phyloP scores from a whole-genome alignment of 1,139 yeast species.

The Pichia sp. region DNA sequence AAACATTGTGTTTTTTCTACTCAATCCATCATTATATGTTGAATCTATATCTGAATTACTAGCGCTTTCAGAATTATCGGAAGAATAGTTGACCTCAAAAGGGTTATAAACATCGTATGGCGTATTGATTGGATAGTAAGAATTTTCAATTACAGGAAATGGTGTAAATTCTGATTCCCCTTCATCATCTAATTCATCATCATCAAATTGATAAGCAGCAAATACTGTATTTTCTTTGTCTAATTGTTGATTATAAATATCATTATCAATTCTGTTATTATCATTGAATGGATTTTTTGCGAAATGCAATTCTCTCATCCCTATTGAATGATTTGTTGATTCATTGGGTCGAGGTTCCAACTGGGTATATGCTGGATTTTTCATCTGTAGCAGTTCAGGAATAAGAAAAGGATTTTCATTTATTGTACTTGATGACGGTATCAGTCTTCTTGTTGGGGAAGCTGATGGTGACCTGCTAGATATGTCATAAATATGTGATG shows the following conservation, averaged over 20 bases:
- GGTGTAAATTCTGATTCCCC: slow-evolving; percentile 23
- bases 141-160: slow-evolving; percentile 26
- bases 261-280: background rate
- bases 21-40: background rate
- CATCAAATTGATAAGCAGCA: slow-evolving; percentile 23
- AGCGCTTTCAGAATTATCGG: slow-evolving; percentile 11
- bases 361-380: background rate
- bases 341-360: background rate
- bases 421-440: background rate
- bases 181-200: slow-evolving; percentile 18
- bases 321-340: too few species aligned
- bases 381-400: background rate
- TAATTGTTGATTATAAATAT: background rate
- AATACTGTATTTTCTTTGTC: slow-evolving; percentile 13
- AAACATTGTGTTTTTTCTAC: slow-evolving; percentile 12
- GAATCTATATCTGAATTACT: background rate
- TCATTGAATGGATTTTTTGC: slow-evolving; percentile 6
- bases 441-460: slow-evolving; percentile 16
- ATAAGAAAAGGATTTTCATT: slow-evolving; percentile 7
- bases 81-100: slow-evolving; percentile 22
- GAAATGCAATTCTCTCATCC: background rate
- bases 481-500: slow-evolving; percentile 7
- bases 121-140: slow-evolving; percentile 29
- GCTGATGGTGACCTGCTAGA: slow-evolving; percentile 10
- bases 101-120: slow-evolving; percentile 28